A percentile compares a stretch with the other conserved stretches of the same genome.
These are phyloP conservation scores for Sedum album DNA, from an alignment of 164 flowering plant species.

Conservation along the genomic window DNA sequence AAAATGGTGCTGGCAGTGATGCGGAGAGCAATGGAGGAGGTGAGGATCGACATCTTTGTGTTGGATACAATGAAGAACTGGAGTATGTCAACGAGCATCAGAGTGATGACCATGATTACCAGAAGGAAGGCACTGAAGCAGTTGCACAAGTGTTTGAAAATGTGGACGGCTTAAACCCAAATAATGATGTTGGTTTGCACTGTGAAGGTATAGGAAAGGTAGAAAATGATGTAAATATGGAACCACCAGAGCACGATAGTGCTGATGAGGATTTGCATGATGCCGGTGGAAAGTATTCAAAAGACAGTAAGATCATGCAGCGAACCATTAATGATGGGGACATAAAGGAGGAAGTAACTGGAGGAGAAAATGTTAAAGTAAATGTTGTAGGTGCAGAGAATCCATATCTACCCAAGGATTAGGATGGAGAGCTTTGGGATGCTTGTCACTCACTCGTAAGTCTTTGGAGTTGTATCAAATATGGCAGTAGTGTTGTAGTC, in stretches of 20 bases:
- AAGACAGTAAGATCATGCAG: not conserved
- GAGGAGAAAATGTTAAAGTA: not conserved
- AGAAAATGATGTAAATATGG: slow-evolving; percentile 8
- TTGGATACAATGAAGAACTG: slow-evolving; percentile 20
- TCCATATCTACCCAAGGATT: not conserved
- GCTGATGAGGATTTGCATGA: not conserved
- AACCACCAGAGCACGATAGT: not conserved
- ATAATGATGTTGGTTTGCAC: not conserved
- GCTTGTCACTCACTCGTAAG: not conserved
- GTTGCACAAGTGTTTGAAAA: not conserved
- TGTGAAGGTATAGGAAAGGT: not conserved
- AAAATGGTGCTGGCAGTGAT: slow-evolving; percentile 37
- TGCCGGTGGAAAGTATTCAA: not conserved
- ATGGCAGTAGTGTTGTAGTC: not conserved
- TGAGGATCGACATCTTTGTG: slow-evolving; percentile 21
- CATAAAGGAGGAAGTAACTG: not conserved
- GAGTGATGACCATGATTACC: slow-evolving; percentile 6
- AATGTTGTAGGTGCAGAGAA: not conserved
- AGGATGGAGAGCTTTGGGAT: not conserved
- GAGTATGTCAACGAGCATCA: slow-evolving; percentile 13
- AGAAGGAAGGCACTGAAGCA: slow-evolving; percentile 11
- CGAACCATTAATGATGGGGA: not conserved
- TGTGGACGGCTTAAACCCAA: not conserved
- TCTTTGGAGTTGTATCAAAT: not conserved
- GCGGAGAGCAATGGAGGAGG: slow-evolving; percentile 40